Conservation (phyloP, 495 filamentous ascomycete genomes). For the Hyaloscypha bicolor region DNA sequence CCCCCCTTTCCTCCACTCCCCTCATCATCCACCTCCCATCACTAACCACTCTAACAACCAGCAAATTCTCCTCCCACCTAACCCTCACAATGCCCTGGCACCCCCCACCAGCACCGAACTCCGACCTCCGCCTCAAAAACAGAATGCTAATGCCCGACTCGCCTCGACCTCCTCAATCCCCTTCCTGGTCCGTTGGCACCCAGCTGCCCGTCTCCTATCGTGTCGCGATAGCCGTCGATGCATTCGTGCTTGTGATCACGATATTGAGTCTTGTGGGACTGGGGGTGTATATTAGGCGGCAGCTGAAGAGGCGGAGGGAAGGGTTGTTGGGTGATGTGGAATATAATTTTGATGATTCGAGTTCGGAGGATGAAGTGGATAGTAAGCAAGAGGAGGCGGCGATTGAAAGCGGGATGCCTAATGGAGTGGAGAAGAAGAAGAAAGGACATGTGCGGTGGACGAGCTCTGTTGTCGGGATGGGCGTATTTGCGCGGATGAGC, state of each 20-base stretch:
- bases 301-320: background rate
- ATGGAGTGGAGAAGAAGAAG: background rate
- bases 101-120: background rate
- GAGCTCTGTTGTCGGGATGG: conserved; percentile 6
- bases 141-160: conserved; percentile 19
- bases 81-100: background rate
- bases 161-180: background rate
- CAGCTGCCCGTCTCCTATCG: conserved; percentile 16
- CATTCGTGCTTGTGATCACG: conserved; percentile 14
- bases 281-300: conserved; percentile 3
- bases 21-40: background rate
- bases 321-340: background rate
- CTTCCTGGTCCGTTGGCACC: background rate
- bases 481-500: background rate
- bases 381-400: background rate
- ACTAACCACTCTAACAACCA: background rate
- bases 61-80: background rate
- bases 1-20: too few relatives aligned
- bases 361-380: background rate
- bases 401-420: background rate
- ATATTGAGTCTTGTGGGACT: background rate
- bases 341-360: background rate
- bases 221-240: conserved; percentile 16
- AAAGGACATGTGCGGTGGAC: conserved; percentile 22
- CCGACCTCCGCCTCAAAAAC: background rate